Conservation (phyloP, 73 alveolate genomes). For the Stentor roeselii region DNA sequence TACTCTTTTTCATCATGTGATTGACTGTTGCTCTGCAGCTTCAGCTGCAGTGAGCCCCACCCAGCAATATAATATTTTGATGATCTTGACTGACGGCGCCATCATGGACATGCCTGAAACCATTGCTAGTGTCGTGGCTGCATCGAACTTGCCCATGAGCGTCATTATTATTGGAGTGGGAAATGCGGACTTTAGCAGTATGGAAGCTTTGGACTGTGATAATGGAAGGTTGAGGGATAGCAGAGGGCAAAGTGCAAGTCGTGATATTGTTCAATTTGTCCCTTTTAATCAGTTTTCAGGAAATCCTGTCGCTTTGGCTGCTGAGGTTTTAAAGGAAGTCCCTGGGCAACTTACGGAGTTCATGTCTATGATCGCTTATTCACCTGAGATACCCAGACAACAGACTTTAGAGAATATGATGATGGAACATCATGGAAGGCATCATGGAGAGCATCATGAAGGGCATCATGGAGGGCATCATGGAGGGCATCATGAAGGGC, state of each 20-base stretch:
- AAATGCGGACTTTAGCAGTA: constrained; percentile 45
- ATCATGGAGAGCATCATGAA: too few relatives aligned
- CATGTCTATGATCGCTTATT: too few relatives aligned
- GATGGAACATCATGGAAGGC: too few relatives aligned
- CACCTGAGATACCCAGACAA: too few relatives aligned
- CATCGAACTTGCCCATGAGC: constrained; percentile 52
- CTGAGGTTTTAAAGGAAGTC: constrained; percentile 50
- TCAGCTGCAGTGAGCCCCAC: too few relatives aligned
- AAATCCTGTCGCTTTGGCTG: constrained; percentile 44
- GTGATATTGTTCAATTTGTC: constrained; percentile 62
- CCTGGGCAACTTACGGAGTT: constrained; percentile 58
- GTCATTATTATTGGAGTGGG: constrained; percentile 56
- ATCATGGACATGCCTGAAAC: constrained; percentile 54
- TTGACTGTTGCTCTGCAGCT: too few relatives aligned
- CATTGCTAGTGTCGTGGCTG: constrained; percentile 49
- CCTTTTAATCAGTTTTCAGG: too few relatives aligned
- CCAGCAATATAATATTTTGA: constrained; percentile 43
- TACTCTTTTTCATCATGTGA: too few relatives aligned
- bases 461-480: too few relatives aligned
- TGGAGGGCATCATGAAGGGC: too few relatives aligned
- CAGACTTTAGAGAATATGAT: too few relatives aligned
- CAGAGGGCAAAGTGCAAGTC: constrained; percentile 38
- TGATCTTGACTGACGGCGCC: constrained; percentile 54
- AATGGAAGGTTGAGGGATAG: constrained; percentile 41
- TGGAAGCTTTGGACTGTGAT: constrained; percentile 54